Evolutionary conservation across 306 rosid species (phyloP), one percentile per base, ranked within the genome.

Genomic region (Pterocarpus macrocarpus): DNA sequence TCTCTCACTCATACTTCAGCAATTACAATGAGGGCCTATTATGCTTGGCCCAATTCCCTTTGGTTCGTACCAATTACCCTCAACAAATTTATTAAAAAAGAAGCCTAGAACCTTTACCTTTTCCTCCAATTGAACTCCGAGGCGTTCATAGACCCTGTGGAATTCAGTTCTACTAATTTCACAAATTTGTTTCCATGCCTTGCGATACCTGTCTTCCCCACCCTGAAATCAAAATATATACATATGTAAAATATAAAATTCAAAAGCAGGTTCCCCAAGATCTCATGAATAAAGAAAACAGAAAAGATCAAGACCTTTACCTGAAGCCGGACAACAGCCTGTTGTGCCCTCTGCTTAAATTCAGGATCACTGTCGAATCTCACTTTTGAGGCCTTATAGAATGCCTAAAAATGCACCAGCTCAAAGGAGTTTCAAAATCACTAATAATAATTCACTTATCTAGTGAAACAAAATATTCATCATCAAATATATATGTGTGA

Each of bases 241-340:
- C 73, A 78, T 28, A 12, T 22, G 15, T 65, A 52, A 7, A 75
- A 12, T 22, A 22, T 65, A 52, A 7, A 75, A 59, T 65, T 75
- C 33, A 77, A 62, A 64, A 69, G 33, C 28, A 36, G 52, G 50
- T 36, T 66, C 7, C 59, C 63, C 13, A 16, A 41, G 38, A 77
- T 73, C 17, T 74, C 44, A 55, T 4, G 63, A 67, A 28, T 16
- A 67, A 45, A 38, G 41, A 7, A 68, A 30, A 22, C 7, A 5
- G 11, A 56, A 47, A 55, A 77, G 32, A 13, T 8, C 8, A 8
- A 57, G 67, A 10, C 58, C 68, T 78, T 86, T 80, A 92, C 99
- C 97, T 93, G 98, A 55, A 96, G 98, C 67, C 53, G 91, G 84
- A 96, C 90, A 64, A 96, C 99, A 55, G 98, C 93, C 84, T 84